Percentiles rank a stretch among this genome's conserved stretches.
These are phyloP conservation scores for Thraustochytrium aureum DNA, from an alignment of 352 stramenopile species.

Conservation along the genomic window DNA sequence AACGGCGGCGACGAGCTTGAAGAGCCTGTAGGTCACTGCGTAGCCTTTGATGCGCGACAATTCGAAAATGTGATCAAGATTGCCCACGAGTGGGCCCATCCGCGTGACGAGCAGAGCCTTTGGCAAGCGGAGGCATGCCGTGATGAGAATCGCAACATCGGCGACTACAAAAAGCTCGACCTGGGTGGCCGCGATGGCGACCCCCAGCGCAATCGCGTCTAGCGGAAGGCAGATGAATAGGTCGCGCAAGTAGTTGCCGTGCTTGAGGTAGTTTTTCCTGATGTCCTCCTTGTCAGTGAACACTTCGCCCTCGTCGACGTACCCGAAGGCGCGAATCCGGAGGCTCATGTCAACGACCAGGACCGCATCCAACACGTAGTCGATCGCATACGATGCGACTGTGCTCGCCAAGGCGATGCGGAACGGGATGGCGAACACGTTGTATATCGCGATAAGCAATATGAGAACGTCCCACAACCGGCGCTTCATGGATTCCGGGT, in stretches of 20 bases:
- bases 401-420: conserved; percentile 1
- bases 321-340: conserved; percentile 25
- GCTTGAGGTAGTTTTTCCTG: neutral
- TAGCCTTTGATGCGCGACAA: conserved; percentile 29
- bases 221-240: neutral
- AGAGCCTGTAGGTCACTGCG: conserved; percentile 11
- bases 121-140: conserved; percentile 20
- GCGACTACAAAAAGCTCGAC: neutral
- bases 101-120: conserved; percentile 40
- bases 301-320: conserved; percentile 16
- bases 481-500: conserved; percentile 24
- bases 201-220: neutral
- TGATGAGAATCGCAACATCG: neutral
- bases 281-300: conserved; percentile 36
- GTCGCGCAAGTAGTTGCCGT: neutral
- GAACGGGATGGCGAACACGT: conserved; percentile 20
- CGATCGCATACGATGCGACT: conserved; percentile 10
- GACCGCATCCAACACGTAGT: conserved; percentile 39
- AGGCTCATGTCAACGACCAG: conserved; percentile 15
- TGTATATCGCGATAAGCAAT: conserved; percentile 30
- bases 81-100: conserved; percentile 10
- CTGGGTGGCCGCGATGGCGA: neutral
- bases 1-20: conserved; percentile 42
- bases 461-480: conserved; percentile 28
- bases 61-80: conserved; percentile 44